These are phyloP conservation scores for Sclerotinia borealis DNA, from an alignment of 2,329 filamentous ascomycete genomes.

Conservation along the genomic window DNA sequence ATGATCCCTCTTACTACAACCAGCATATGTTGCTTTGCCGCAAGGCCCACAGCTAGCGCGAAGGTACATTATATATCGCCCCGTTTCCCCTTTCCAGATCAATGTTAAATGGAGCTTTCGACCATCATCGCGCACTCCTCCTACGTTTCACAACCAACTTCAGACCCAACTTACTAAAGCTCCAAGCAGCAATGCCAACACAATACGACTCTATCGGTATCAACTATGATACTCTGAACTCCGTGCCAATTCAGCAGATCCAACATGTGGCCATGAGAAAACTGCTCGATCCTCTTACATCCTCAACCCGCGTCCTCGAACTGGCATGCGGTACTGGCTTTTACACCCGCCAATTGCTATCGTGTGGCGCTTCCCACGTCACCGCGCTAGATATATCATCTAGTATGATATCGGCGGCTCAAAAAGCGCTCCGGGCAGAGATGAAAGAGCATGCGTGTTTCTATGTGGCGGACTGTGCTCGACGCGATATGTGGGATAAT, in stretches of 20 bases:
- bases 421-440: neutral
- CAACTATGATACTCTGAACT: neutral
- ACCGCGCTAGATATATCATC: conserved; percentile 2
- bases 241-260: neutral
- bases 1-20: neutral
- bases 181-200: neutral
- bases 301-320: neutral
- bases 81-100: too few species aligned
- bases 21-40: neutral
- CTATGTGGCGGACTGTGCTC: neutral
- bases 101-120: neutral
- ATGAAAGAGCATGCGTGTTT: neutral
- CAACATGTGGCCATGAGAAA: neutral
- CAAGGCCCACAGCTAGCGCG: neutral
- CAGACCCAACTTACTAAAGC: neutral
- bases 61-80: neutral
- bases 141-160: neutral
- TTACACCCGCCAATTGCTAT: neutral
- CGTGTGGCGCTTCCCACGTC: neutral
- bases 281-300: neutral
- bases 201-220: conserved; percentile 1
- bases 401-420: neutral
- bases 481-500: neutral
- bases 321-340: conserved; percentile 4
- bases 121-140: neutral